phyloP scores from a whole-genome alignment of 345 rosid species.

The Garcia nutans region DNA sequence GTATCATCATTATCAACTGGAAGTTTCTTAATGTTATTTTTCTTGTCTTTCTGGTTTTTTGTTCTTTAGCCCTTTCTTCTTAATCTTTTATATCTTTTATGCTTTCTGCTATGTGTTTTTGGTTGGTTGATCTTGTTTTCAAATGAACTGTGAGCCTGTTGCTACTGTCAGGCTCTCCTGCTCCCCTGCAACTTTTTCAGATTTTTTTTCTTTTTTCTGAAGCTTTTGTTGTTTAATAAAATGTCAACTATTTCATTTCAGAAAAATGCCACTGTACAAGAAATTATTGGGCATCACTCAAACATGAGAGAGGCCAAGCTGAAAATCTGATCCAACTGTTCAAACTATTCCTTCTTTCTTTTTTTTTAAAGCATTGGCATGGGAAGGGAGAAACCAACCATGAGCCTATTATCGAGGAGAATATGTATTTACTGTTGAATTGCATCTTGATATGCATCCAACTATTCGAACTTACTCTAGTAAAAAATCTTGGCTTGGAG shows the following conservation, averaged over 20 bases:
- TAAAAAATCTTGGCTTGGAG: no score
- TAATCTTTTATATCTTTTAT: neutral
- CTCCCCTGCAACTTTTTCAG: neutral
- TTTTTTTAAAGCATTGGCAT: no score
- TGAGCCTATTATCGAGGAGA: no score
- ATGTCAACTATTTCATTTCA: neutral
- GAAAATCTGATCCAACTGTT: no score
- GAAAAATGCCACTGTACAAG: no score
- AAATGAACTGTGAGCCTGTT: neutral
- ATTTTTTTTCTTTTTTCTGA: neutral
- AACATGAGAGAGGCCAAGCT: no score
- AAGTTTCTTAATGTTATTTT: neutral
- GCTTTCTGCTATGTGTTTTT: neutral
- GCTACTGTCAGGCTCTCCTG: neutral
- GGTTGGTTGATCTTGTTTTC: constrained; percentile 13
- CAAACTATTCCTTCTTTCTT: no score
- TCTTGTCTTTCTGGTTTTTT: neutral
- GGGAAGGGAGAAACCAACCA: no score
- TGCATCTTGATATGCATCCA: no score
- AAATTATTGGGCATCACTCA: no score
- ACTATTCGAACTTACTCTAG: no score
- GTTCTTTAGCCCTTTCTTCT: neutral
- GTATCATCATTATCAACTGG: neutral
- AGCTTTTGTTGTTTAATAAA: neutral
- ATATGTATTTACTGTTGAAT: no score